Conservation (phyloP, 2,329 filamentous ascomycete species). For the Monosporascus sp. region DNA sequence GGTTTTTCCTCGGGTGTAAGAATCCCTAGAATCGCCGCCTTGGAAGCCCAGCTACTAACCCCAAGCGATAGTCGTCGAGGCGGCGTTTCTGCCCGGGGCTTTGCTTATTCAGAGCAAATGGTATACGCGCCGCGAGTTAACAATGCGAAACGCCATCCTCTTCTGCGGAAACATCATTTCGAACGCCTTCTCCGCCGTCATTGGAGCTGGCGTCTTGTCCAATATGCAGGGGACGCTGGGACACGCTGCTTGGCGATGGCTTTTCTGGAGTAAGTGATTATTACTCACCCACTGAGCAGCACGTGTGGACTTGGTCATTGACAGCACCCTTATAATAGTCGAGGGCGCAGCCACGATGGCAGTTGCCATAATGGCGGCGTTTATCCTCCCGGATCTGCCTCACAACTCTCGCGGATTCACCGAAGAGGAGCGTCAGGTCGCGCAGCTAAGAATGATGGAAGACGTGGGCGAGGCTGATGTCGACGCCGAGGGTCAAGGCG, state of each 20-base stretch:
- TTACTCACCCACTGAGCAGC: background rate
- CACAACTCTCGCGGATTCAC: constrained; percentile 54
- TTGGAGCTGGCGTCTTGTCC: constrained; percentile 53
- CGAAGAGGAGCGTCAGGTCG: constrained; percentile 51
- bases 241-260: constrained; percentile 55
- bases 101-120: constrained; percentile 61
- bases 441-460: constrained; percentile 51
- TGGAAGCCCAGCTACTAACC: too few relatives aligned
- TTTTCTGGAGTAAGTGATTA: constrained; percentile 41
- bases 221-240: constrained; percentile 52
- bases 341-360: constrained; percentile 49
- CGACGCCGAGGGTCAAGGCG: constrained; percentile 44
- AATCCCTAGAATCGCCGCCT: too few relatives aligned
- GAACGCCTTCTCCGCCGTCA: constrained; percentile 54
- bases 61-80: constrained; percentile 42
- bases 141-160: constrained; percentile 49
- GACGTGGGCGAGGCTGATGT: constrained; percentile 53
- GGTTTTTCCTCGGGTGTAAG: constrained; percentile 52
- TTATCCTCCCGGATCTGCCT: constrained; percentile 50
- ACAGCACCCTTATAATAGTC: constrained; percentile 36
- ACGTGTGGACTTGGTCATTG: too few relatives aligned
- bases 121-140: constrained; percentile 58
- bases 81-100: constrained; percentile 59
- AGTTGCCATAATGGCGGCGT: constrained; percentile 40
- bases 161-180: constrained; percentile 57